A percentile compares a stretch with the other conserved stretches of the same genome.
These are phyloP conservation scores for Falciphora oryzae DNA, from an alignment of 2,329 filamentous ascomycete species.

Conservation along the genomic window DNA sequence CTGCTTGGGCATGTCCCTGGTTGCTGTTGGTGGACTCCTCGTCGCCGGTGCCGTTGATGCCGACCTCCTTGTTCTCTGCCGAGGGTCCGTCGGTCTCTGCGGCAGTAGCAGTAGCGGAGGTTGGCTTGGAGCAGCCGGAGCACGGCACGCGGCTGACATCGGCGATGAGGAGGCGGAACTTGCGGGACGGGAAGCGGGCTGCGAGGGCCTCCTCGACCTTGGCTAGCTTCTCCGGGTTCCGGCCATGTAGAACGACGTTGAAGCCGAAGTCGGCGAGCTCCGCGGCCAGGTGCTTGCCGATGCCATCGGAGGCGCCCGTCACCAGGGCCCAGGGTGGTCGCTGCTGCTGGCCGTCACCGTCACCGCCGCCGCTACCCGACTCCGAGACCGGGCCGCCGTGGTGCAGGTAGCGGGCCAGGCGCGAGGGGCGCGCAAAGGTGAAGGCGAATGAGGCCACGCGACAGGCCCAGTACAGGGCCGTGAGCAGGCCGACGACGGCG, in stretches of 20 bases:
- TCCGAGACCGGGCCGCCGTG: background rate
- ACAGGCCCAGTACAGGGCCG: background rate
- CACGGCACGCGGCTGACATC: constrained; percentile 30
- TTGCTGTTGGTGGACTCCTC: too few species aligned
- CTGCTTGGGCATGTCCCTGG: background rate
- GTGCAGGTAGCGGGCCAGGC: constrained; percentile 12
- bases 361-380: background rate
- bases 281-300: constrained; percentile 43
- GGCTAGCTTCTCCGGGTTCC: constrained; percentile 42
- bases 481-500: constrained; percentile 3
- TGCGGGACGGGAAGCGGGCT: constrained; percentile 30
- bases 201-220: constrained; percentile 33
- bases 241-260: constrained; percentile 53
- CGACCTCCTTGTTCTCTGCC: constrained; percentile 1
- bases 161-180: constrained; percentile 35
- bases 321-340: constrained; percentile 37
- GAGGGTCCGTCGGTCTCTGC: too few species aligned
- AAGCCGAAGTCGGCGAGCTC: constrained; percentile 47
- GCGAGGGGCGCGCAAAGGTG: constrained; percentile 9
- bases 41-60: constrained; percentile 11
- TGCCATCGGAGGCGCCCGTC: constrained; percentile 50
- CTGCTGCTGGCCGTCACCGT: background rate
- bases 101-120: background rate
- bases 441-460: background rate
- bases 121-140: constrained; percentile 9